A percentile compares a stretch with the other conserved stretches of the same genome.
phyloP scores from a whole-genome alignment of 108 stramenopile genomes.

The Cyclotella sp. region DNA sequence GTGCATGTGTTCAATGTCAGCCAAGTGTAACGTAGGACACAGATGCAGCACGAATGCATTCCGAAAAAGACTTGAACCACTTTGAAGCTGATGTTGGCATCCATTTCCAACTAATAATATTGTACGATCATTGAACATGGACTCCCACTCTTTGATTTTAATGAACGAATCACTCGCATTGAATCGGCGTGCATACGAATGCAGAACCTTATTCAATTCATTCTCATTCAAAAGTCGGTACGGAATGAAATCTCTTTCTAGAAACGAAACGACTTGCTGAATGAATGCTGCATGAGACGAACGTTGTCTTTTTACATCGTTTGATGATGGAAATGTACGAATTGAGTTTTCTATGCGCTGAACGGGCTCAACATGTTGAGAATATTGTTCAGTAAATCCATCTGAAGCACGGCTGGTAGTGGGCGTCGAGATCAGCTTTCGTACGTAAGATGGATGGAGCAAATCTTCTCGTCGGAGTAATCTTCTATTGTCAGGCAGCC shows the following conservation, averaged over 20 bases:
- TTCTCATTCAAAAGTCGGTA: constrained; percentile 1
- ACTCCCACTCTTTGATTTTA: background rate
- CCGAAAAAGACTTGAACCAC: background rate
- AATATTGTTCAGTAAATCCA: too few species aligned
- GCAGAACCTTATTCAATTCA: constrained; percentile 14
- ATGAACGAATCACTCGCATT: background rate
- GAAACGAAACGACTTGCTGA: constrained; percentile 32
- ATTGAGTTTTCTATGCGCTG: background rate
- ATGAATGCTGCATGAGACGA: constrained; percentile 14
- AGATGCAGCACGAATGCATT: constrained; percentile 31
- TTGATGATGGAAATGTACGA: background rate
- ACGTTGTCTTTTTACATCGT: background rate
- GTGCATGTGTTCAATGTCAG: constrained; percentile 7
- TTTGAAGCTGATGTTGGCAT: background rate
- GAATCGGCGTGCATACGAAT: background rate
- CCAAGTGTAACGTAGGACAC: constrained; percentile 22
- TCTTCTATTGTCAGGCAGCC: background rate
- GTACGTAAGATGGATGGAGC: background rate
- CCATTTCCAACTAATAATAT: constrained; percentile 23
- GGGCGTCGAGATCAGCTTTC: too few species aligned
- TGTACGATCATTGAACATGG: constrained; percentile 13
- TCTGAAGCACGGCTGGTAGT: background rate
- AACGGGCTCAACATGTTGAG: background rate
- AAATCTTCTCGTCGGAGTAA: background rate
- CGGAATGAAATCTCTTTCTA: background rate